phyloP scores from a whole-genome alignment of 163 green algal genomes.

The Chlamydomonas reinhardtii region DNA sequence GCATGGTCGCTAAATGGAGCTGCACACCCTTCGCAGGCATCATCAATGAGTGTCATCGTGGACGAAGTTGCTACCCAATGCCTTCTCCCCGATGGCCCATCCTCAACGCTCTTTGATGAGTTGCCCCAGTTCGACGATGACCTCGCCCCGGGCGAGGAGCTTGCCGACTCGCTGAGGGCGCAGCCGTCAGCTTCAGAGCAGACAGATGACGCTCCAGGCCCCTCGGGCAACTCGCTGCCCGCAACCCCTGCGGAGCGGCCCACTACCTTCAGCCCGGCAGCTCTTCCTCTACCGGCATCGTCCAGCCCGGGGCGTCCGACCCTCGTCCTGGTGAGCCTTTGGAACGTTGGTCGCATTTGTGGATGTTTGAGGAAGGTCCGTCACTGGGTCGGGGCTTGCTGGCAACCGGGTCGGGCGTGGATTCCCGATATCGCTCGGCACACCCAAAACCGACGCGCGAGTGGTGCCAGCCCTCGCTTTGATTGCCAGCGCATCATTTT shows the following conservation, averaged over 20 bases:
- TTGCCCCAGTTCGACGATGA: conserved; percentile 24
- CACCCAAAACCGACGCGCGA: no score
- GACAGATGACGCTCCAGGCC: neutral
- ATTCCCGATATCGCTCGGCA: no score
- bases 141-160: neutral
- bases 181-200: neutral
- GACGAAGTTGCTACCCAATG: conserved; percentile 23
- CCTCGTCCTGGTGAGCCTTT: conserved; percentile 24
- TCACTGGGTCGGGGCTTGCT: no score
- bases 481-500: no score
- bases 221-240: conserved; percentile 14
- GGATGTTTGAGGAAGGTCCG: no score
- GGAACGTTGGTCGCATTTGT: neutral
- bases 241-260: conserved; percentile 44
- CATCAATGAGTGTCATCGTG: conserved; percentile 41
- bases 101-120: conserved; percentile 4
- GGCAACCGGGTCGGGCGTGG: no score
- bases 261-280: conserved; percentile 13
- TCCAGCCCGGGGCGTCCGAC: conserved; percentile 12
- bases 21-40: neutral
- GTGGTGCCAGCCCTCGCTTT: no score
- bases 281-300: conserved; percentile 4
- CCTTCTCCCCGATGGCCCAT: conserved; percentile 29
- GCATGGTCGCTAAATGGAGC: no score
- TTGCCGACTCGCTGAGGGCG: neutral